Percentiles rank a stretch among this genome's conserved stretches.
Evolutionary conservation across 495 filamentous ascomycete species (phyloP).

Genomic region (Xylaria venustula): DNA sequence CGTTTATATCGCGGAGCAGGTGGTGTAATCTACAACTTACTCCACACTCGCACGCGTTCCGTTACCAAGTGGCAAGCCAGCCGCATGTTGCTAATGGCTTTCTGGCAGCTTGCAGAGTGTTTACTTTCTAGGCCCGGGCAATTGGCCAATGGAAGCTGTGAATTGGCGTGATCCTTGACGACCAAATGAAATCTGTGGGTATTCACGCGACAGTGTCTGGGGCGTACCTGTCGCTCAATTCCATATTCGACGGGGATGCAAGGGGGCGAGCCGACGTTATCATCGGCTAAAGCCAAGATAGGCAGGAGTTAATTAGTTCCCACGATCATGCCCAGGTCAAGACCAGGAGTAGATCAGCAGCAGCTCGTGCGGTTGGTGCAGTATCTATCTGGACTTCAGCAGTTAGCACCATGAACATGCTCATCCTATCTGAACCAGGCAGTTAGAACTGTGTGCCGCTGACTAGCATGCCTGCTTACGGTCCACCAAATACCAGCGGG

Average conservation of each 20-base stretch:
- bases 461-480: background rate
- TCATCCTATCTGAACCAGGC: conserved; percentile 10
- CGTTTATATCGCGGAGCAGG: no score
- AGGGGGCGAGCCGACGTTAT: conserved; percentile 11
- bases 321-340: background rate
- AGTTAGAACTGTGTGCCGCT: background rate
- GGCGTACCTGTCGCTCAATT: conserved; percentile 6
- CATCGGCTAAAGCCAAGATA: conserved; percentile 18
- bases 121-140: background rate
- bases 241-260: conserved; percentile 4
- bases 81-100: conserved; percentile 4
- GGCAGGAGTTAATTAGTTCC: conserved; percentile 1
- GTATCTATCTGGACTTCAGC: background rate
- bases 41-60: background rate
- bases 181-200: background rate
- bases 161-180: background rate
- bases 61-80: conserved; percentile 5
- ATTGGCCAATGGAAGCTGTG: background rate
- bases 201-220: background rate
- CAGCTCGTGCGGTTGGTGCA: background rate
- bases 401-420: background rate
- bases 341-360: no score
- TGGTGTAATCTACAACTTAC: background rate
- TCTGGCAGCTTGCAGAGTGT: background rate
- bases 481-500: background rate